Conservation (phyloP, 2,329 filamentous ascomycete genomes). For the Leptographium lundbergii region DNA sequence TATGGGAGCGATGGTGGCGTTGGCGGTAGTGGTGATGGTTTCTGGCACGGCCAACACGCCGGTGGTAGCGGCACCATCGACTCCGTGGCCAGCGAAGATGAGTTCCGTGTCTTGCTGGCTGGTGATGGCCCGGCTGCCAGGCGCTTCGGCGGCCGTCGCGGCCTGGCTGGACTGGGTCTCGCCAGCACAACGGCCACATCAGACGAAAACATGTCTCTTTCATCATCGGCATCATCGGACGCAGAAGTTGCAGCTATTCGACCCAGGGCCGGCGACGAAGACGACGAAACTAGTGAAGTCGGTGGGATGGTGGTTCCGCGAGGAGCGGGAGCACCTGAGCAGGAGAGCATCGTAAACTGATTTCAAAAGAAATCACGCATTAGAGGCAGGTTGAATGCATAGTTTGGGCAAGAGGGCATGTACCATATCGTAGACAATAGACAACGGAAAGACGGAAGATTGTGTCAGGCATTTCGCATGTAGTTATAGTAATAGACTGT, state of each 20-base stretch:
- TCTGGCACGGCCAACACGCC: not conserved
- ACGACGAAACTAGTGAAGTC: not conserved
- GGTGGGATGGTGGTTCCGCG: not conserved
- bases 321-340: not conserved
- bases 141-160: not conserved
- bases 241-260: not conserved
- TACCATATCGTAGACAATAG: not conserved
- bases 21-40: not conserved
- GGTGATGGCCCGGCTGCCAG: not conserved
- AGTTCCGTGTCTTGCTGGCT: not conserved
- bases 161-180: not conserved
- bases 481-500: too few relatives aligned
- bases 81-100: conserved; percentile 6
- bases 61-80: conserved; percentile 6
- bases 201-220: conserved; percentile 3
- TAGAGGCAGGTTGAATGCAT: not conserved
- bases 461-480: too few relatives aligned
- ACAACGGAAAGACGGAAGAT: not conserved
- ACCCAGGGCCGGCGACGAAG: not conserved
- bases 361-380: not conserved
- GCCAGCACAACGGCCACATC: conserved; percentile 9
- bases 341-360: not conserved
- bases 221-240: not conserved
- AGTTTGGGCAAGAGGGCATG: too few relatives aligned
- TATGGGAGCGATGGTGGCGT: not conserved